These are phyloP conservation scores for Myxozyma melibiosi DNA, from an alignment of 805 yeast species.

Conservation along the genomic window DNA sequence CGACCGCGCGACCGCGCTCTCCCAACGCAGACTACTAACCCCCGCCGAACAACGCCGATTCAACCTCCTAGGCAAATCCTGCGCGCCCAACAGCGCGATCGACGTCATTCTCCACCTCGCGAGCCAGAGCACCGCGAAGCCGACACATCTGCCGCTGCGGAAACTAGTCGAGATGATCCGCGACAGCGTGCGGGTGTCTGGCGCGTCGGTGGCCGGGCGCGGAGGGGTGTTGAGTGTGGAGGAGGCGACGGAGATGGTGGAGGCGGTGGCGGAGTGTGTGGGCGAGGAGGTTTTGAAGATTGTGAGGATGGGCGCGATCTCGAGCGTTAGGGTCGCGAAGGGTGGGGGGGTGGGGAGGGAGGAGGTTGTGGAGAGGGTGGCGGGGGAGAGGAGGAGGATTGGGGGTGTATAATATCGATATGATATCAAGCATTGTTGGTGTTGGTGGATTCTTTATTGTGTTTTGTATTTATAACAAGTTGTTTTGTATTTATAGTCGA, in stretches of 20 bases:
- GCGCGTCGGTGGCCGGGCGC: neutral
- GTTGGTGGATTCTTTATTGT: neutral
- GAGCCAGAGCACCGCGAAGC: neutral
- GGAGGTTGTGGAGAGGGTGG: neutral
- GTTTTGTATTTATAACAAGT: neutral
- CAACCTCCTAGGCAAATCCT: neutral
- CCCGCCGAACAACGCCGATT: neutral
- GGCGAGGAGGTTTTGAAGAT: neutral
- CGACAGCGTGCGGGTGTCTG: conserved; percentile 2
- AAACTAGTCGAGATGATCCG: conserved; percentile 7
- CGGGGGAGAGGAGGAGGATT: neutral
- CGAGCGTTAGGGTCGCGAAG: conserved; percentile 1
- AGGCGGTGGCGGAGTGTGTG: neutral
- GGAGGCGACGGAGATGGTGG: conserved; percentile 2
- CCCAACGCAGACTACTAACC: neutral
- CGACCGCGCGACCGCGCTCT: neutral
- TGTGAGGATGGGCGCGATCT: conserved; percentile 7
- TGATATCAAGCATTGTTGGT: neutral
- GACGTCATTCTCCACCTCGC: conserved; percentile 3
- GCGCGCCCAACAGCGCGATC: neutral
- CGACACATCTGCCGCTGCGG: conserved; percentile 1
- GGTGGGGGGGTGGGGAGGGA: neutral
- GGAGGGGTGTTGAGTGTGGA: conserved; percentile 1
- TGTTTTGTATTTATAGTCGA: neutral
- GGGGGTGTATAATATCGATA: neutral